phyloP scores from a whole-genome alignment of 345 rosid species.

The Boechera divaricarpa region DNA sequence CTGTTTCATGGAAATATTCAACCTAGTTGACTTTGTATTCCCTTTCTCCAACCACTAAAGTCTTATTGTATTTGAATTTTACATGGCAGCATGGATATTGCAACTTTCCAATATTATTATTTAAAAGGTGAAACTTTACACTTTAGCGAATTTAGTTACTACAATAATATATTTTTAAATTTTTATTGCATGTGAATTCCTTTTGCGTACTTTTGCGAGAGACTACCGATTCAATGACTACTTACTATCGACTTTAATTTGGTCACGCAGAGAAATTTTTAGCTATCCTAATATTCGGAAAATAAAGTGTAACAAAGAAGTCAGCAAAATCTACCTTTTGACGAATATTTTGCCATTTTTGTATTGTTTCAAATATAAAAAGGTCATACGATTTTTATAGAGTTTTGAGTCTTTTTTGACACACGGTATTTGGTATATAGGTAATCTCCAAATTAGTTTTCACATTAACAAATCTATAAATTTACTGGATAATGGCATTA shows the following conservation, averaged over 20 bases:
- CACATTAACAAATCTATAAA: background rate
- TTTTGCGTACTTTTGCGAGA: background rate
- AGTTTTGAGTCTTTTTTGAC: slow-evolving; percentile 10
- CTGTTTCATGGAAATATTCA: slow-evolving; percentile 37
- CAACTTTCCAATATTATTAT: background rate
- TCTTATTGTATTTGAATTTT: background rate
- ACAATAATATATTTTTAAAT: background rate
- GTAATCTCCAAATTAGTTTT: slow-evolving; percentile 1
- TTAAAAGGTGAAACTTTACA: slow-evolving; percentile 5
- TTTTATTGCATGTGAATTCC: slow-evolving; percentile 12
- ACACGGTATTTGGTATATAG: slow-evolving; percentile 16
- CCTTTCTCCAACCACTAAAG: slow-evolving; percentile 24
- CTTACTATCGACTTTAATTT: slow-evolving; percentile 21
- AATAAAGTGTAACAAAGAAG: slow-evolving; percentile 14
- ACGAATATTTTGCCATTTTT: slow-evolving; percentile 6
- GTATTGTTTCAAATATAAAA: background rate
- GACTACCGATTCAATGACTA: slow-evolving; percentile 21
- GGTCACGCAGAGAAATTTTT: background rate
- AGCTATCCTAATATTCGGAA: slow-evolving; percentile 10
- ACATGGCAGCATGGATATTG: slow-evolving; percentile 12
- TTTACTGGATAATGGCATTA: background rate
- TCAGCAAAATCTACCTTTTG: slow-evolving; percentile 21
- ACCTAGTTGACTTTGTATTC: slow-evolving; percentile 34
- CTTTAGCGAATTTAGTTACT: slow-evolving; percentile 5
- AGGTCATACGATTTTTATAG: background rate